Conservation (phyloP, 352 stramenopile species). For the Pythium rhizo-oryzae region DNA sequence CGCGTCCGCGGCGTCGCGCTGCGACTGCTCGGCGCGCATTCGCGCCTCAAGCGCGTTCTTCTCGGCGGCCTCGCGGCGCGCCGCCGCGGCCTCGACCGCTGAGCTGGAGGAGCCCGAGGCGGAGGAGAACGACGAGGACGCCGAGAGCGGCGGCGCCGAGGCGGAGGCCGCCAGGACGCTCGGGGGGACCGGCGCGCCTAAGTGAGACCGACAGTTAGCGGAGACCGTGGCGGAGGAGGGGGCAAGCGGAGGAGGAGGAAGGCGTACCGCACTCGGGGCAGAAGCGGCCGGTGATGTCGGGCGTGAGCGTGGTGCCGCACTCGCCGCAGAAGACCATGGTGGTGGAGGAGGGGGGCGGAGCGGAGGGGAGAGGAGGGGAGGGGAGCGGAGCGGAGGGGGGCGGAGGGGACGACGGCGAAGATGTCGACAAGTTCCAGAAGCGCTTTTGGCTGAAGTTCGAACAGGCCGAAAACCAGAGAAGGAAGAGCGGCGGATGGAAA, state of each 20-base stretch:
- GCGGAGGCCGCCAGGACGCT: conserved; percentile 29
- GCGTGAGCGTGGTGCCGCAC: conserved; percentile 65
- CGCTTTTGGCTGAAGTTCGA: background rate
- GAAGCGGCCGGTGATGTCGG: conserved; percentile 61
- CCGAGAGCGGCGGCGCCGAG: background rate
- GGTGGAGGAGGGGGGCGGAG: background rate
- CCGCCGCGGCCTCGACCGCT: conserved; percentile 20
- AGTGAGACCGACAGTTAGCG: background rate
- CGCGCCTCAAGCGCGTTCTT: conserved; percentile 43
- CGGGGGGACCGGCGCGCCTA: conserved; percentile 14
- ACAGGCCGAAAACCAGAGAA: background rate
- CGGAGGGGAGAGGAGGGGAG: background rate
- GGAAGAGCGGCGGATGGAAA: background rate
- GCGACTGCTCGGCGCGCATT: conserved; percentile 41
- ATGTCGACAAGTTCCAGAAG: background rate
- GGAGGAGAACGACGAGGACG: background rate
- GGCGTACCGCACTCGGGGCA: conserved; percentile 76
- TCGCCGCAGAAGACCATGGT: conserved; percentile 86
- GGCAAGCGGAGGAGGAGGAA: conserved; percentile 14
- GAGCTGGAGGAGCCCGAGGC: conserved; percentile 10
- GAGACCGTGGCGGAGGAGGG: conserved; percentile 3
- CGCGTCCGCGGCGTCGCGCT: conserved; percentile 47
- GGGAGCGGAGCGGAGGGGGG: background rate
- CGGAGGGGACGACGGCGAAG: background rate
- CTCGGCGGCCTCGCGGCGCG: conserved; percentile 55